phyloP scores from a whole-genome alignment of 345 rosid species.

The Balakata baccata region DNA sequence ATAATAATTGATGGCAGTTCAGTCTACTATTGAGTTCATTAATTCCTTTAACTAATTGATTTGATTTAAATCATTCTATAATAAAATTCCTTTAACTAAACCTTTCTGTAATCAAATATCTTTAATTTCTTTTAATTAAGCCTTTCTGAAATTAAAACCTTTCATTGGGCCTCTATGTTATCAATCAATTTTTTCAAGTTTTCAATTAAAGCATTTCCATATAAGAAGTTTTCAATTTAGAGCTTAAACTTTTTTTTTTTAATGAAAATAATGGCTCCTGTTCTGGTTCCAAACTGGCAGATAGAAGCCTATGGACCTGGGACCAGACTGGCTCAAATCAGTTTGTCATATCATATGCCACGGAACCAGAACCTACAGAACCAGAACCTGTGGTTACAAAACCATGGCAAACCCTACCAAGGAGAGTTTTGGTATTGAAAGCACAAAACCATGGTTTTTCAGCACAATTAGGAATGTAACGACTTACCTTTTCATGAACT shows the following conservation, averaged over 20 bases:
- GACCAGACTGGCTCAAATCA: background rate
- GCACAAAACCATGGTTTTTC: background rate
- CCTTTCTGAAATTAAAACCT: too few relatives aligned
- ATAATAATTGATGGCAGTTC: too few relatives aligned
- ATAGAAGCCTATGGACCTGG: background rate
- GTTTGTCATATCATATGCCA: background rate
- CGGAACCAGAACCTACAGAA: background rate
- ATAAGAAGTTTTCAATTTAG: background rate
- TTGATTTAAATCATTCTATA: too few relatives aligned
- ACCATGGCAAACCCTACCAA: background rate
- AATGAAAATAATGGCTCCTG: background rate
- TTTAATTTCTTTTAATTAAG: too few relatives aligned
- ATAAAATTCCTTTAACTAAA: too few relatives aligned
- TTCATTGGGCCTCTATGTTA: too few relatives aligned
- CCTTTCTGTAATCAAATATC: too few relatives aligned
- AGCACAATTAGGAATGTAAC: conserved; percentile 1
- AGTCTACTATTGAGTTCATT: too few relatives aligned
- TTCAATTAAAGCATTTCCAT: background rate
- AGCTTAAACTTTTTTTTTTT: background rate
- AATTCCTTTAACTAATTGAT: too few relatives aligned
- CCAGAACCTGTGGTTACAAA: background rate
- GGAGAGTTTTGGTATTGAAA: background rate
- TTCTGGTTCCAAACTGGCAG: background rate
- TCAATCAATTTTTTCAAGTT: background rate
- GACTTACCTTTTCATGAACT: conserved; percentile 61